Evolutionary conservation across 2,329 filamentous ascomycete species (phyloP), one percentile per base, ranked within the genome.

Genomic region (Gremmenia infestans): DNA sequence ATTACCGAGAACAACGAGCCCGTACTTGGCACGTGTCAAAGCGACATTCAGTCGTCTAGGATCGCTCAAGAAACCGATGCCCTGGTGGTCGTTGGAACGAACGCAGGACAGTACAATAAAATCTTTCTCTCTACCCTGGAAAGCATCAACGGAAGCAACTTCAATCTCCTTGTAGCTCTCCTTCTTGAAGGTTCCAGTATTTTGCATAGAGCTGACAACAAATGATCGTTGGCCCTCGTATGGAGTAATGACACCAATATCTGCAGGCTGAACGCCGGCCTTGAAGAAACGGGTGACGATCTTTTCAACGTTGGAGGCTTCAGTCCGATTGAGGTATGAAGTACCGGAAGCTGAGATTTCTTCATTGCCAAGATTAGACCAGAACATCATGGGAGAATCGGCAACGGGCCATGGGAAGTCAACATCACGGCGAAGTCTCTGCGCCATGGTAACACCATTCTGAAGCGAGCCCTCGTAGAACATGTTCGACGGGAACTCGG

Each of bases 311-410:
- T 97, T 97, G 48, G 91, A 89, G 4, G 94, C 92, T 72, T 99
- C 94, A 1, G 94, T 97, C 48, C 94, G 89, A 73, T 99, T 99
- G 63, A 99, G 86, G 70, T 99, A 99, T 2, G 93, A 97, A 2
- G 94, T 99, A 68, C 94, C 94, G 25, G 92, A 97, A 1, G 94
- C 94, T 6, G 93, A 97, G 50, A 99, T 99, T 73, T 99, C 94
- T 73, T 99, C 94, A 58, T 95, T 96, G 58, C 94, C 94, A 54
- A 97, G 78, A 71, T 99, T 99, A 25, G 91, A 96, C 94, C 94
- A 99, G 76, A 99, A 99, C 94, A 97, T 97, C 94, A 99, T 99
- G 3, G 94, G 94, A 65, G 86, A 91, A 70, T 97, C 93, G 19
- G 80, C 83, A 32, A 96, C 90, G 2, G 94, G 94, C 94, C 94